These are phyloP conservation scores for Solanum hybrid DNA, from an alignment of 305 asterid genomes.

Conservation along the genomic window DNA sequence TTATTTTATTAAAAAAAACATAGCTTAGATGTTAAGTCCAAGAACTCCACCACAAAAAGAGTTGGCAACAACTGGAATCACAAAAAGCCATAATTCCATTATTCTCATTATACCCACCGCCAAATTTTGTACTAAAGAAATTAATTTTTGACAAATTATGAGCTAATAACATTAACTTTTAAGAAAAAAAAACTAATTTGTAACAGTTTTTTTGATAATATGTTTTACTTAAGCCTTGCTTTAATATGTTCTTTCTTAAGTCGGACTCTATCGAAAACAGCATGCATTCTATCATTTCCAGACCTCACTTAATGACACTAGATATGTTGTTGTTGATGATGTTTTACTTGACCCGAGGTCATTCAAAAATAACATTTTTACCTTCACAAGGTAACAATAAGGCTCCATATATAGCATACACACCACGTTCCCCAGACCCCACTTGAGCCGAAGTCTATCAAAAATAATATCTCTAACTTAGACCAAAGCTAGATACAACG, in stretches of 20 bases:
- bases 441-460: background rate
- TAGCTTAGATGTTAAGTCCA: constrained; percentile 2
- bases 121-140: background rate
- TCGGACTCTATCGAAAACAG: background rate
- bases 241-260: background rate
- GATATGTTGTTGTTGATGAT: background rate
- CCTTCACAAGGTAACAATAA: background rate
- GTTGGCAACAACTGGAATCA: constrained; percentile 6
- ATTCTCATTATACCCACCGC: background rate
- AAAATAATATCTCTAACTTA: background rate
- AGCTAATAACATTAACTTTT: background rate
- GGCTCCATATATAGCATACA: background rate
- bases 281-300: no score
- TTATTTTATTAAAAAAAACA: background rate
- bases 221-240: background rate
- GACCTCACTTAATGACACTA: no score
- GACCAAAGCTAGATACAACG: no score
- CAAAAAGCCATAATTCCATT: background rate
- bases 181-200: background rate
- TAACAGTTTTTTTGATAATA: background rate
- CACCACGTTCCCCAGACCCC: background rate
- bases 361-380: no score
- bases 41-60: background rate
- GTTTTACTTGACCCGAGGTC: background rate
- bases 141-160: background rate